Percentiles rank a stretch among this genome's conserved stretches.
These are phyloP conservation scores for Teratosphaeria pseudoeucalypti DNA, from an alignment of 2,329 filamentous ascomycete genomes.

Conservation along the genomic window DNA sequence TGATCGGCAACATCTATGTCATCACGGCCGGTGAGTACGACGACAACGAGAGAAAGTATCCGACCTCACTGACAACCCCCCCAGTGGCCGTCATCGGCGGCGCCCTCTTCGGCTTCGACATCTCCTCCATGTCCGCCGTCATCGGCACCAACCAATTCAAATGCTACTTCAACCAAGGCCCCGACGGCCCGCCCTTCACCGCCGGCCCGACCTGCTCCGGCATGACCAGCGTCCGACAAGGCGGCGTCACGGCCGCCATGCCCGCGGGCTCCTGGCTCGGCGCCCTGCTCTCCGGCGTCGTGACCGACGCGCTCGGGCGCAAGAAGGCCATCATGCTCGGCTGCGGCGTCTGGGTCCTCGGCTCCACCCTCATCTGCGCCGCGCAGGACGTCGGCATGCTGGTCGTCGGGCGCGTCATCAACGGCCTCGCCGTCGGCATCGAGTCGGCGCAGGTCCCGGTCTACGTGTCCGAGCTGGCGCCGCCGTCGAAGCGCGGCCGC, in stretches of 20 bases:
- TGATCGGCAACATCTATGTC: constrained; percentile 44
- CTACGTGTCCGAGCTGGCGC: constrained; percentile 57
- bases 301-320: constrained; percentile 49
- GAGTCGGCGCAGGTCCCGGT: constrained; percentile 59
- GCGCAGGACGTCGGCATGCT: constrained; percentile 61
- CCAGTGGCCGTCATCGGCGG: constrained; percentile 45
- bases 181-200: constrained; percentile 5
- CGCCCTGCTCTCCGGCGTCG: constrained; percentile 47
- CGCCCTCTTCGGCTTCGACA: constrained; percentile 68
- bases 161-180: constrained; percentile 55
- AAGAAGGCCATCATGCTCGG: constrained; percentile 40
- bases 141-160: constrained; percentile 56
- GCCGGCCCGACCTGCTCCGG: constrained; percentile 36
- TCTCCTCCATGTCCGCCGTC: constrained; percentile 57
- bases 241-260: constrained; percentile 61
- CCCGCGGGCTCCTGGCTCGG: constrained; percentile 60
- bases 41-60: not conserved
- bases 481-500: constrained; percentile 47
- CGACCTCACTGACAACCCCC: not conserved
- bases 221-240: constrained; percentile 47
- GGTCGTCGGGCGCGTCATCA: constrained; percentile 59
- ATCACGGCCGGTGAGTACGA: constrained; percentile 36
- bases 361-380: constrained; percentile 52
- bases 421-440: constrained; percentile 65
- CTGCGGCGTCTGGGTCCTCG: constrained; percentile 41